Conservation (phyloP, 108 stramenopile species). For the Cyclostephanos invisitatus region DNA sequence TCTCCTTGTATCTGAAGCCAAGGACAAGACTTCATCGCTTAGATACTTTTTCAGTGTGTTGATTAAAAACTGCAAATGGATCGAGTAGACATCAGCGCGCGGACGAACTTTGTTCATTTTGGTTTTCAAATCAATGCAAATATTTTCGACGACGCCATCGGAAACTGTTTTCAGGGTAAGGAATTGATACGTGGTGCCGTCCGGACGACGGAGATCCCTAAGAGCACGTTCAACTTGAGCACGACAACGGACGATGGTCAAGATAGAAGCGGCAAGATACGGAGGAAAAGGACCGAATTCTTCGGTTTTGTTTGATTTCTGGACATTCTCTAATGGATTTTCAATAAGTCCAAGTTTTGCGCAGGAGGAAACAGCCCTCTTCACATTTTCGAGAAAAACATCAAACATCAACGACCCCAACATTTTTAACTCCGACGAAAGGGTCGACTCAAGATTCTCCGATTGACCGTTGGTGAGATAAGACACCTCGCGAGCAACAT, state of each 20-base stretch:
- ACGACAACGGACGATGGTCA: conserved; percentile 81
- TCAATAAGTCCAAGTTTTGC: conserved; percentile 71
- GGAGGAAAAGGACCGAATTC: conserved; percentile 65
- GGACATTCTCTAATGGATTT: conserved; percentile 6
- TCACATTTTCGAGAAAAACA: conserved; percentile 78
- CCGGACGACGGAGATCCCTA: conserved; percentile 63
- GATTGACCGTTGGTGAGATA: conserved; percentile 62
- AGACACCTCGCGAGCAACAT: conserved; percentile 78
- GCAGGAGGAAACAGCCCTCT: conserved; percentile 57
- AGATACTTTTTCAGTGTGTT: conserved; percentile 78
- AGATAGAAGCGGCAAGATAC: conserved; percentile 77
- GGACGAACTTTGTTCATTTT: conserved; percentile 66
- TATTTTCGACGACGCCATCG: conserved; percentile 80
- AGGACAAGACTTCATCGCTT: conserved; percentile 45
- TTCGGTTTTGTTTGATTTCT: conserved; percentile 24
- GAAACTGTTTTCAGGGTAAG: conserved; percentile 83
- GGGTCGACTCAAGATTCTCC: conserved; percentile 70
- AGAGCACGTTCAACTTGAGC: conserved; percentile 89
- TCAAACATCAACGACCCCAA: conserved; percentile 87
- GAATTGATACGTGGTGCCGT: conserved; percentile 72
- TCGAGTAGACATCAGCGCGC: conserved; percentile 70
- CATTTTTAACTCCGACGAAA: conserved; percentile 70
- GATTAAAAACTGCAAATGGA: conserved; percentile 79
- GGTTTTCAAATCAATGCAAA: conserved; percentile 72
- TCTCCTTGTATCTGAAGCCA: conserved; percentile 63